A percentile compares a stretch with the other conserved stretches of the same genome.
Conservation (phyloP, 768 basidiomycete species). For the Strobilomyces echinocephalus region DNA sequence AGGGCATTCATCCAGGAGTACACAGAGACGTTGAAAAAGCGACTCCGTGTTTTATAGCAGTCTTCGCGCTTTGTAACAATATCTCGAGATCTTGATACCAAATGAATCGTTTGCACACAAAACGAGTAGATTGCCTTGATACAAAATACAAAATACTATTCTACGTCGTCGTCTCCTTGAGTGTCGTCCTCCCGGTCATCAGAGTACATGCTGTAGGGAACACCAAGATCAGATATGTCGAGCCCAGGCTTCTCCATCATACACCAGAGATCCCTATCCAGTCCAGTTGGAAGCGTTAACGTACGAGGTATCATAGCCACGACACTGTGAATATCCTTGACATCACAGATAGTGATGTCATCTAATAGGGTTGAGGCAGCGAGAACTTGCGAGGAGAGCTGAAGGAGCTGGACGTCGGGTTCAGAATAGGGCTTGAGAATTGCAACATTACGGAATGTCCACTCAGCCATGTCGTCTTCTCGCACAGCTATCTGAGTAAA, state of each 20-base stretch:
- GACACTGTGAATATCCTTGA: slow-evolving; percentile 11
- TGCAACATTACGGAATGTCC: neutral
- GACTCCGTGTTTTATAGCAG: too few relatives aligned
- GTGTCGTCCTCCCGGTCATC: neutral
- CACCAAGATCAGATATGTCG: neutral
- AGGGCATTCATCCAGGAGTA: too few relatives aligned
- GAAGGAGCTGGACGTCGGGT: slow-evolving; percentile 13
- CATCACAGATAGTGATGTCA: neutral
- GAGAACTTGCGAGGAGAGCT: slow-evolving; percentile 19
- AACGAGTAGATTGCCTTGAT: too few relatives aligned
- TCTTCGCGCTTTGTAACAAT: too few relatives aligned
- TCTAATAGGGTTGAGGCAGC: slow-evolving; percentile 10
- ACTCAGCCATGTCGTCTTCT: neutral
- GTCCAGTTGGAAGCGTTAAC: neutral
- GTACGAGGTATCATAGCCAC: slow-evolving; percentile 25
- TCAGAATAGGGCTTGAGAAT: slow-evolving; percentile 12
- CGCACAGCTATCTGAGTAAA: neutral
- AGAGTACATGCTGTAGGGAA: neutral
- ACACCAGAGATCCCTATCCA: neutral
- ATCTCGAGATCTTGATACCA: too few relatives aligned
- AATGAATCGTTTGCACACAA: too few relatives aligned
- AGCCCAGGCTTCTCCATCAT: neutral
- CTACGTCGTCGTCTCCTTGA: too few relatives aligned
- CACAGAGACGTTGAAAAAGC: too few relatives aligned
- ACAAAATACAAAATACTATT: too few relatives aligned